Evolutionary conservation across 768 basidiomycete species (phyloP), one percentile per base, ranked within the genome.

Genomic region (Tulasnella sp.): DNA sequence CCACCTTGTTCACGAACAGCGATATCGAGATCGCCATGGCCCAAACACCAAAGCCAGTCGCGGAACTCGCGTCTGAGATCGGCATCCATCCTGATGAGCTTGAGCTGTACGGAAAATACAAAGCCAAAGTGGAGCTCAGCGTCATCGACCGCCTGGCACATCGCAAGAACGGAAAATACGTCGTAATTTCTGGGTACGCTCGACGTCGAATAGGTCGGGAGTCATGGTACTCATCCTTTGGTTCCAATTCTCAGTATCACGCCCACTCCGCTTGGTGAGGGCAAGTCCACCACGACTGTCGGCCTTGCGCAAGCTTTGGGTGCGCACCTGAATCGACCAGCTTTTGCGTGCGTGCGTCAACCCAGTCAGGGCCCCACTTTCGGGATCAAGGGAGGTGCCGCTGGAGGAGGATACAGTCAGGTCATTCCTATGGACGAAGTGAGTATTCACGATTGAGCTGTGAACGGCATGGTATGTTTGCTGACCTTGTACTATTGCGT

Each of bases 341-440:
- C 95, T 12, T 98, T 97, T 83, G 97, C 97, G 67, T 97, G 96
- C 82, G 96, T 99, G 31, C 91, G 97, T 75, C 97, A 99, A 82
- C 97, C 97, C 4, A 96, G 94, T 85, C 97, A 99, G 83, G 97
- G 97, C 15, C 97, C 97, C 40, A 99, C 97, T 0, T 99, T 99
- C 82, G 97, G 97, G 79, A 97, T 99, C 86, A 99, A 99, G 84
- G 97, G 97, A 79, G 97, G 97, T 80, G 97, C 97, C 45, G 97
- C 97, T 58, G 97, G 97, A 52, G 97, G 97, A 78, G 97, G 97
- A 72, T 99, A 99, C 85, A 95, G 94, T 82, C 96, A 97, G 82
- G 93, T 99, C 81, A 99, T 99, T 84, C 97, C 97, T 54, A 98
- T 99, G 97, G 97, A 98, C 81, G 97, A 98, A 85, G 92, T 92